A percentile compares a stretch with the other conserved stretches of the same genome.
Conservation (phyloP, 2,329 filamentous ascomycete genomes). For the Bipolaris victoriae region DNA sequence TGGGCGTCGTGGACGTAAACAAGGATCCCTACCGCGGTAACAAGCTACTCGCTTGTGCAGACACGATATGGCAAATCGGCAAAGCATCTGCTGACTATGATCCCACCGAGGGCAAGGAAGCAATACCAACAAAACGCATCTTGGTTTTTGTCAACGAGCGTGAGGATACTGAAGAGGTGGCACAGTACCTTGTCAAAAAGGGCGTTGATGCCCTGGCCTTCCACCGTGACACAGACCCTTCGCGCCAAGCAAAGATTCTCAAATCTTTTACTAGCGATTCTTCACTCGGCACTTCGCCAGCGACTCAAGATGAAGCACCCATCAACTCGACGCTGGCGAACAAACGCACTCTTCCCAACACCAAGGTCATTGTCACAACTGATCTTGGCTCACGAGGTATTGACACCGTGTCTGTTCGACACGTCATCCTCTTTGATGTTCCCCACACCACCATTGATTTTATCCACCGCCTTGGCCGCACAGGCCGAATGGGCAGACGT, state of each 20-base stretch:
- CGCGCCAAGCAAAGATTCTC: slow-evolving; percentile 77
- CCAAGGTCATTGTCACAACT: slow-evolving; percentile 91
- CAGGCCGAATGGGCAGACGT: slow-evolving; percentile 89
- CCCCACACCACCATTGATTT: slow-evolving; percentile 98
- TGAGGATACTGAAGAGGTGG: slow-evolving; percentile 81
- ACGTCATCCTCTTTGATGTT: slow-evolving; percentile 96
- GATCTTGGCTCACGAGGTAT: slow-evolving; percentile 92
- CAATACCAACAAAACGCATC: slow-evolving; percentile 77
- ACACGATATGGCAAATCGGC: slow-evolving; percentile 92
- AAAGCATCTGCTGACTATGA: slow-evolving; percentile 65
- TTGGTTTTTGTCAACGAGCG: slow-evolving; percentile 97
- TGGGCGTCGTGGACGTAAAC: slow-evolving; percentile 89
- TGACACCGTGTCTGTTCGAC: slow-evolving; percentile 87
- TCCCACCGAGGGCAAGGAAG: slow-evolving; percentile 54
- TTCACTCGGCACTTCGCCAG: neutral
- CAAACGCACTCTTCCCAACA: slow-evolving; percentile 68
- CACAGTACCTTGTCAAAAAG: slow-evolving; percentile 78
- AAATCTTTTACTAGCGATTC: slow-evolving; percentile 64
- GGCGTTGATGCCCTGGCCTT: slow-evolving; percentile 88
- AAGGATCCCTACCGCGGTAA: slow-evolving; percentile 94
- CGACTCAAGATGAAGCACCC: neutral
- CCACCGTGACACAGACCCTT: slow-evolving; percentile 80
- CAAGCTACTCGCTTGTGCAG: slow-evolving; percentile 89
- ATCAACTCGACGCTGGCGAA: slow-evolving; percentile 13
- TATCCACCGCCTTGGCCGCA: slow-evolving; percentile 90